A percentile compares a stretch with the other conserved stretches of the same genome.
Evolutionary conservation across 1,284 basidiomycete genomes (phyloP).

Genomic region (Trametes hirsuta): DNA sequence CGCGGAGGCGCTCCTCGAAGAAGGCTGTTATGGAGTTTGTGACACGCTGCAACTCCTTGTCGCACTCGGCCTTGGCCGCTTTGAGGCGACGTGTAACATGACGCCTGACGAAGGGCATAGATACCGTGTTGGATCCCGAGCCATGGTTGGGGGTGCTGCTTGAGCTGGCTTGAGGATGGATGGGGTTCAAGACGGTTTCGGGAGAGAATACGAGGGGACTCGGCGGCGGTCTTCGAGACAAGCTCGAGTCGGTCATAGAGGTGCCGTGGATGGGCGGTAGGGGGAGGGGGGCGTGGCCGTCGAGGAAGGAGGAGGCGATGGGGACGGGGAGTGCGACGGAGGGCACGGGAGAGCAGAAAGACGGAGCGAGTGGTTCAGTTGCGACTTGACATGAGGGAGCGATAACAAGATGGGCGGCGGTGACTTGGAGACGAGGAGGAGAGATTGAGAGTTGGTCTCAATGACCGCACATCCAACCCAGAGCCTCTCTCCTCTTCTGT

Average conservation of each 20-base stretch:
- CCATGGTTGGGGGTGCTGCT: slow-evolving; percentile 41
- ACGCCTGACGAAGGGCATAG: slow-evolving; percentile 89
- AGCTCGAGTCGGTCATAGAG: slow-evolving; percentile 64
- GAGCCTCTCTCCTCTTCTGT: slow-evolving; percentile 5
- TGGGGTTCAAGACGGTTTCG: slow-evolving; percentile 60
- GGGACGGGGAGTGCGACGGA: slow-evolving; percentile 24
- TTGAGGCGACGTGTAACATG: slow-evolving; percentile 94
- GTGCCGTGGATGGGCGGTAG: slow-evolving; percentile 26
- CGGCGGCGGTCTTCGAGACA: slow-evolving; percentile 68
- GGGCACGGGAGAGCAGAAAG: slow-evolving; percentile 23
- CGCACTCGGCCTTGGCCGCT: slow-evolving; percentile 93
- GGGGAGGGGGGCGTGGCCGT: slow-evolving; percentile 17
- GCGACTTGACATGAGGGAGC: slow-evolving; percentile 33
- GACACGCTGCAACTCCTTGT: slow-evolving; percentile 92
- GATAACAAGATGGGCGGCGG: slow-evolving; percentile 33
- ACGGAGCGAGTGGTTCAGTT: slow-evolving; percentile 24
- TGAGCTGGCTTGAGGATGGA: slow-evolving; percentile 39
- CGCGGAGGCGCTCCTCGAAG: slow-evolving; percentile 87
- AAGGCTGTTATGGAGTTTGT: slow-evolving; percentile 92
- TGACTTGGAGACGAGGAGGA: slow-evolving; percentile 29
- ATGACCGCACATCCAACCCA: slow-evolving; percentile 24
- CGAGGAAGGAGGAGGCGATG: slow-evolving; percentile 18
- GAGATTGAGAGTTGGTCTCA: slow-evolving; percentile 27
- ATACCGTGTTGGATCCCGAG: slow-evolving; percentile 72
- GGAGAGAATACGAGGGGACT: slow-evolving; percentile 78